A percentile compares a stretch with the other conserved stretches of the same genome.
Conservation (phyloP, 2,329 filamentous ascomycete species). For the Bipolaris oryzae region DNA sequence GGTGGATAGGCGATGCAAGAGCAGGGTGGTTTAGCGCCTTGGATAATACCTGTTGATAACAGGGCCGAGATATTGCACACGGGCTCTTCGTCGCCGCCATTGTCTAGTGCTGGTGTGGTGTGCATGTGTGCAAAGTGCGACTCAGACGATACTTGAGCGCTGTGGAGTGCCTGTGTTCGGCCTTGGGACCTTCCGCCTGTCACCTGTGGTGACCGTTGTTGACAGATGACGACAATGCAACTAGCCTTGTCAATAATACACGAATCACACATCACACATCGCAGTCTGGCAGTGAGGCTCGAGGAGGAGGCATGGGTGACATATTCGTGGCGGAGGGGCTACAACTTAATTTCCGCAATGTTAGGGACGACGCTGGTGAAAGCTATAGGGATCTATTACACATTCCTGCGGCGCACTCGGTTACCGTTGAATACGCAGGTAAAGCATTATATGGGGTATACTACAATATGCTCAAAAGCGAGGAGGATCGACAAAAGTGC, state of each 20-base stretch:
- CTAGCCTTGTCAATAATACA: slow-evolving; percentile 6
- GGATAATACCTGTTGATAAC: background rate
- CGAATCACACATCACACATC: background rate
- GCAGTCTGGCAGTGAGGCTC: slow-evolving; percentile 5
- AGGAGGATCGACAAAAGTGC: slow-evolving; percentile 12
- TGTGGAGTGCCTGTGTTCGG: slow-evolving; percentile 4
- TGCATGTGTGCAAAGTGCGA: slow-evolving; percentile 1
- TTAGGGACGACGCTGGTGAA: slow-evolving; percentile 13
- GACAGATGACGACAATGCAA: slow-evolving; percentile 12
- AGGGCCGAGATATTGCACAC: background rate
- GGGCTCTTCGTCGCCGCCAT: slow-evolving; percentile 1
- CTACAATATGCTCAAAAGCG: slow-evolving; percentile 33
- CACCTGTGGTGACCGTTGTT: slow-evolving; percentile 26
- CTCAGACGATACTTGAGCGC: background rate
- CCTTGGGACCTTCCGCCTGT: slow-evolving; percentile 17
- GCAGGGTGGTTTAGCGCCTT: background rate
- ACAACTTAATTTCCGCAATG: slow-evolving; percentile 20
- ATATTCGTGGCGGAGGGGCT: slow-evolving; percentile 7
- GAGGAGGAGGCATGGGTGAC: slow-evolving; percentile 12
- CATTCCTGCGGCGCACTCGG: slow-evolving; percentile 34
- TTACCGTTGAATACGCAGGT: slow-evolving; percentile 31
- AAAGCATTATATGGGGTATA: slow-evolving; percentile 46
- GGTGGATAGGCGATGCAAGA: background rate
- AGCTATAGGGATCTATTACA: slow-evolving; percentile 25
- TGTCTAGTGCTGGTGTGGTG: slow-evolving; percentile 7